phyloP scores from a whole-genome alignment of 805 yeast species.

The Aciculoconidium aculeatum region DNA sequence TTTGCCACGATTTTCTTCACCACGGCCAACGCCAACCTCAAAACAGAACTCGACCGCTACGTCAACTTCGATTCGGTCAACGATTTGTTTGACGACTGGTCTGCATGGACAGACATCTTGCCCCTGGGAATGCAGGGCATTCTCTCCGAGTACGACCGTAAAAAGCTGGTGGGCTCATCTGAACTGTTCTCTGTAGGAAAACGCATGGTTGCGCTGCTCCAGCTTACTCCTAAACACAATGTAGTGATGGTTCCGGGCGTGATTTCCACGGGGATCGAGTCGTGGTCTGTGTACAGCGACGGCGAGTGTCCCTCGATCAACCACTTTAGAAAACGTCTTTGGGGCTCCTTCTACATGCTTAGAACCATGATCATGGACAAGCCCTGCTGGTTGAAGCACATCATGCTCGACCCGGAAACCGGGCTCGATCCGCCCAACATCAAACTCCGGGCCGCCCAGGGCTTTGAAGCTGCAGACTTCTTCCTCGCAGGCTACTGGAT shows the following conservation, averaged over 20 bases:
- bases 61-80: slow-evolving; percentile 51
- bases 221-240: slow-evolving; percentile 58
- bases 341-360: slow-evolving; percentile 98
- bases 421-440: slow-evolving; percentile 89
- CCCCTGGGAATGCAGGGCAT: slow-evolving; percentile 61
- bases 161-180: slow-evolving; percentile 46
- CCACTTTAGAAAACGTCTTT: slow-evolving; percentile 84
- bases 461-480: slow-evolving; percentile 94
- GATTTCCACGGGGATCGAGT: slow-evolving; percentile 88
- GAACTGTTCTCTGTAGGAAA: slow-evolving; percentile 89
- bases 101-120: slow-evolving; percentile 66
- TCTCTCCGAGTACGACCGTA: slow-evolving; percentile 48
- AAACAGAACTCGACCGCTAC: slow-evolving; percentile 44
- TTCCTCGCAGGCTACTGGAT: slow-evolving; percentile 98
- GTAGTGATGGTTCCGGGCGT: slow-evolving; percentile 96
- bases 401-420: slow-evolving; percentile 83
- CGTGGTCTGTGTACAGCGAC: slow-evolving; percentile 73
- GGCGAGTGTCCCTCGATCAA: slow-evolving; percentile 75
- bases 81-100: slow-evolving; percentile 44
- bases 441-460: slow-evolving; percentile 84
- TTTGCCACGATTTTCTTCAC: slow-evolving; percentile 55
- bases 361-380: slow-evolving; percentile 89
- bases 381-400: slow-evolving; percentile 87
- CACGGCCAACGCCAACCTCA: slow-evolving; percentile 33
- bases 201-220: slow-evolving; percentile 45